phyloP scores from a whole-genome alignment of 352 stramenopile species.

The Thalassiosira hispida region DNA sequence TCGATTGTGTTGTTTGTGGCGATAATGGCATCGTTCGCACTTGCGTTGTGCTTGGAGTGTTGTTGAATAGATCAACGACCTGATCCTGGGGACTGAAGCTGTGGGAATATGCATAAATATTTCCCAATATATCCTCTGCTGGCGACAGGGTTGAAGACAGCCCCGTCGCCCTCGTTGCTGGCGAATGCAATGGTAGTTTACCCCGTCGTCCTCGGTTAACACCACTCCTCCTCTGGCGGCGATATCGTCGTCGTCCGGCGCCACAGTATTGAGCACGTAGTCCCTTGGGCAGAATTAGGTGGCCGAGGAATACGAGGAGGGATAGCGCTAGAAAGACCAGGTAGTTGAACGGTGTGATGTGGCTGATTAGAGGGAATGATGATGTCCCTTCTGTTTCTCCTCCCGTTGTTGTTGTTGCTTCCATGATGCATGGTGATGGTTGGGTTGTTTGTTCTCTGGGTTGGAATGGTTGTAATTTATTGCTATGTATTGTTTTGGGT shows the following conservation, averaged over 20 bases:
- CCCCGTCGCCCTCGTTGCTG: background rate
- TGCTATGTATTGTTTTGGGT: no score
- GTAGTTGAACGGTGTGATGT: constrained; percentile 27
- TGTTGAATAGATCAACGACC: background rate
- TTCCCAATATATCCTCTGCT: constrained; percentile 15
- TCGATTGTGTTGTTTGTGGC: background rate
- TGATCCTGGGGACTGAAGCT: constrained; percentile 3
- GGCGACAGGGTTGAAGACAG: background rate
- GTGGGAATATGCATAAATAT: constrained; percentile 24
- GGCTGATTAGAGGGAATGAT: background rate
- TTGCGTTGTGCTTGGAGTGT: background rate
- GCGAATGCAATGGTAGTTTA: background rate
- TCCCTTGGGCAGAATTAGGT: constrained; percentile 33
- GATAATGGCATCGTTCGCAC: no score
- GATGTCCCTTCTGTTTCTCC: background rate
- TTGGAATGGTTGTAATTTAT: no score
- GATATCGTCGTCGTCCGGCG: constrained; percentile 4
- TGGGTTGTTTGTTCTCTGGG: no score
- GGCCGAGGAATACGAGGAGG: constrained; percentile 26
- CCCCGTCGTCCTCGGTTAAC: background rate
- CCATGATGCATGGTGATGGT: background rate
- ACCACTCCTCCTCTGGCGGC: background rate
- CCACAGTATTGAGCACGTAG: constrained; percentile 29
- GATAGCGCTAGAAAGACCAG: constrained; percentile 27
- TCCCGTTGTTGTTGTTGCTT: background rate